phyloP scores from a whole-genome alignment of 2,329 filamentous ascomycete species.

The Aspergillus sp. region DNA sequence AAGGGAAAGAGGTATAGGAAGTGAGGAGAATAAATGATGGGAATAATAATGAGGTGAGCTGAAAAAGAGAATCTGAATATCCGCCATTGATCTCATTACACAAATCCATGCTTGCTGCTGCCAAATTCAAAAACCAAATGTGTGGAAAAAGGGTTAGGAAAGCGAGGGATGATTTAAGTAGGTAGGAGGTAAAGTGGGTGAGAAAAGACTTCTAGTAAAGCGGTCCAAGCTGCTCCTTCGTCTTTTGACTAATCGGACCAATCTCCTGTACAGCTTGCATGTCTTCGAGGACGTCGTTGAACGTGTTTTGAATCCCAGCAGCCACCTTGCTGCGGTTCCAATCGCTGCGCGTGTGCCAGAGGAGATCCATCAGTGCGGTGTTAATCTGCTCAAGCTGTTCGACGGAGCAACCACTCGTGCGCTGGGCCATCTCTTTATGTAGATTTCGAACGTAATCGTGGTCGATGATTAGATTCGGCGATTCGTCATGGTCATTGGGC shows the following conservation, averaged over 20 bases:
- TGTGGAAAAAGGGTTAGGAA: constrained; percentile 4
- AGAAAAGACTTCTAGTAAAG: constrained; percentile 8
- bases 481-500: constrained; percentile 32
- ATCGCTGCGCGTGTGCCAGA: constrained; percentile 77
- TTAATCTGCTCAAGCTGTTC: constrained; percentile 96
- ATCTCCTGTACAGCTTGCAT: constrained; percentile 57
- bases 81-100: constrained; percentile 20
- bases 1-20: constrained; percentile 11
- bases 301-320: constrained; percentile 62
- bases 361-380: constrained; percentile 81
- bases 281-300: constrained; percentile 65
- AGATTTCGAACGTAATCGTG: constrained; percentile 56
- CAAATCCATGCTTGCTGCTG: constrained; percentile 16
- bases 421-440: constrained; percentile 62
- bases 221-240: constrained; percentile 30
- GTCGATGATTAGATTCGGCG: constrained; percentile 43
- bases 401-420: constrained; percentile 76
- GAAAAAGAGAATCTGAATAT: constrained; percentile 4
- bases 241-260: constrained; percentile 35
- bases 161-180: not conserved
- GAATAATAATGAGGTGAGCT: not conserved
- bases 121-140: constrained; percentile 12
- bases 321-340: constrained; percentile 81
- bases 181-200: not conserved
- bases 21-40: not conserved